Conservation (phyloP, 2,329 filamentous ascomycete genomes). For the Exophiala spinifera region DNA sequence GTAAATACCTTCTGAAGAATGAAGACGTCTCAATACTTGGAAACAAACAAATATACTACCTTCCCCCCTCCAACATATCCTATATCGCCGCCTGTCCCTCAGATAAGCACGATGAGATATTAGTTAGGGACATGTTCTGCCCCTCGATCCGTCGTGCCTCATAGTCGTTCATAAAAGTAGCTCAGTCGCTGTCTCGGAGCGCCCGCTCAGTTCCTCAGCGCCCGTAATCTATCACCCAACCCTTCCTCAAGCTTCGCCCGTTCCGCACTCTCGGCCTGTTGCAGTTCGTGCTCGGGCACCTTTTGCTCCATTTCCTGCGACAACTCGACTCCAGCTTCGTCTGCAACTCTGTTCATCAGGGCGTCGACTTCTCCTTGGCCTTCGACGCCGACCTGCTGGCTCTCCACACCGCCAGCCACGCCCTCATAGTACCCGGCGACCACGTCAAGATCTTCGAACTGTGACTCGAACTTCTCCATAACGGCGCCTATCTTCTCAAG, state of each 20-base stretch:
- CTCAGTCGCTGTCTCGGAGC: too few species aligned
- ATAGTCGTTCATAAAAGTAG: not conserved
- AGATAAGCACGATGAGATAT: too few species aligned
- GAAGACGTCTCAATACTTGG: too few species aligned
- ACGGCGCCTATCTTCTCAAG: constrained; percentile 58
- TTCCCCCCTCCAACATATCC: too few species aligned
- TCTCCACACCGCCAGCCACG: constrained; percentile 60
- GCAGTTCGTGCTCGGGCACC: constrained; percentile 24
- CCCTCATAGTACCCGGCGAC: constrained; percentile 72
- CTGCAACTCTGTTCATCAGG: constrained; percentile 78
- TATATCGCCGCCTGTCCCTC: too few species aligned
- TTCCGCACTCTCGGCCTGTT: constrained; percentile 24
- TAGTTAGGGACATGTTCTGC: too few species aligned
- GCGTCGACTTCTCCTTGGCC: constrained; percentile 84
- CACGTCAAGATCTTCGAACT: constrained; percentile 52
- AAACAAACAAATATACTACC: too few species aligned
- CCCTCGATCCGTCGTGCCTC: not conserved
- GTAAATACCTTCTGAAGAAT: too few species aligned
- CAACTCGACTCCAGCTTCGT: constrained; percentile 82
- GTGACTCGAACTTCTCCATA: constrained; percentile 64
- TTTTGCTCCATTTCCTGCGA: constrained; percentile 62
- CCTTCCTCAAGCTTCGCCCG: constrained; percentile 33
- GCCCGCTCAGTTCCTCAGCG: constrained; percentile 32
- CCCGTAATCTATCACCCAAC: constrained; percentile 33
- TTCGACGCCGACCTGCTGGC: constrained; percentile 42